Percentiles rank a stretch among this genome's conserved stretches.
Evolutionary conservation across 2,329 filamentous ascomycete genomes (phyloP).

Genomic region (Rhinocladiella mackenziei): DNA sequence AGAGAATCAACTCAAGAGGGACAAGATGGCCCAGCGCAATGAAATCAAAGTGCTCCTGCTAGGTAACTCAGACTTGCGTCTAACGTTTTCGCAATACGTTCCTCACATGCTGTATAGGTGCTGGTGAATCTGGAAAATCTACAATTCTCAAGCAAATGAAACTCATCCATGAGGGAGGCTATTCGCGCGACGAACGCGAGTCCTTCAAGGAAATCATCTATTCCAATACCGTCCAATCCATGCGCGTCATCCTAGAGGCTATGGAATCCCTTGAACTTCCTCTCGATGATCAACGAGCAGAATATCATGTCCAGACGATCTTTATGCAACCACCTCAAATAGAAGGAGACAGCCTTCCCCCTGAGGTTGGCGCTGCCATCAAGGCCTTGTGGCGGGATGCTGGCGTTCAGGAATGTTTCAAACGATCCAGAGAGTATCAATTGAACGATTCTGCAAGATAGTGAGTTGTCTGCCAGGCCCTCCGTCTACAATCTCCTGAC

Average conservation of each 20-base stretch:
- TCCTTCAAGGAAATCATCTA: conserved; percentile 70
- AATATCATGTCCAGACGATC: conserved; percentile 97
- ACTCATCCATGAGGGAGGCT: conserved; percentile 97
- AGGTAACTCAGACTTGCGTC: conserved; percentile 60
- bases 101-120: conserved; percentile 57
- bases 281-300: conserved; percentile 84
- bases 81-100: conserved; percentile 30
- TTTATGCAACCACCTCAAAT: conserved; percentile 98
- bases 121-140: conserved; percentile 95
- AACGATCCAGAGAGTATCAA: conserved; percentile 91
- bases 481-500: conserved; percentile 35
- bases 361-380: conserved; percentile 89
- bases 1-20: conserved; percentile 97
- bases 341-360: conserved; percentile 88
- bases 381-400: conserved; percentile 89
- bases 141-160: conserved; percentile 98
- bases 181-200: conserved; percentile 80
- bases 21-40: conserved; percentile 98
- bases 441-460: conserved; percentile 95
- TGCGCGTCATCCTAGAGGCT: conserved; percentile 66
- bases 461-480: conserved; percentile 51
- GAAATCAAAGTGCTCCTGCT: conserved; percentile 99
- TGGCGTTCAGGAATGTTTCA: conserved; percentile 92
- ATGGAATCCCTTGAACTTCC: conserved; percentile 72
- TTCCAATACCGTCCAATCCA: conserved; percentile 67